phyloP scores from a whole-genome alignment of 1,139 yeast genomes.

The Pichia sorboxylosa region DNA sequence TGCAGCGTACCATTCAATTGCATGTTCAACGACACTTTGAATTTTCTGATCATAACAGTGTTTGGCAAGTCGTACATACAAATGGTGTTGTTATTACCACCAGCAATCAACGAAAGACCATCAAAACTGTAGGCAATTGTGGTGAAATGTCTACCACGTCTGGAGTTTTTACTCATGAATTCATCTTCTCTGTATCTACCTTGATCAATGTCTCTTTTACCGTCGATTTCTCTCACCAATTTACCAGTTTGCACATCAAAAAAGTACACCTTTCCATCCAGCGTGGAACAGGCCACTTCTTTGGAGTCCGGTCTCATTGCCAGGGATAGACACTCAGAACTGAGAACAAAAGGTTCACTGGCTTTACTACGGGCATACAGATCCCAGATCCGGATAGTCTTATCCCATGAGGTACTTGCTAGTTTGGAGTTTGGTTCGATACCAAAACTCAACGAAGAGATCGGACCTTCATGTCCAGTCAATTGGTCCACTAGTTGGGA shows the following conservation, averaged over 20 bases:
- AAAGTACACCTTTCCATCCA: constrained; percentile 77
- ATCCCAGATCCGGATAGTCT: constrained; percentile 86
- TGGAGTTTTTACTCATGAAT: constrained; percentile 68
- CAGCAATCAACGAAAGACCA: constrained; percentile 80
- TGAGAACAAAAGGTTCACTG: constrained; percentile 82
- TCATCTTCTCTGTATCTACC: constrained; percentile 81
- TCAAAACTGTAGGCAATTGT: constrained; percentile 80
- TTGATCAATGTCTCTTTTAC: constrained; percentile 72
- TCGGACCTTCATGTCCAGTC: constrained; percentile 94
- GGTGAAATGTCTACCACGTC: constrained; percentile 75
- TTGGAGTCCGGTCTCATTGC: constrained; percentile 88
- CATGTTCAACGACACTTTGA: constrained; percentile 82
- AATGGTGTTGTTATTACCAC: constrained; percentile 84
- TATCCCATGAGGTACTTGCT: constrained; percentile 96
- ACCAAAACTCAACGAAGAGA: constrained; percentile 80
- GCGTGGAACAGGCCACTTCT: constrained; percentile 75
- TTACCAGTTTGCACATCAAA: constrained; percentile 78
- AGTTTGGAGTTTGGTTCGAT: constrained; percentile 51
- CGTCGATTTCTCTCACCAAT: constrained; percentile 77
- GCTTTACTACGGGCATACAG: constrained; percentile 75
- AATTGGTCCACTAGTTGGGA: constrained; percentile 80
- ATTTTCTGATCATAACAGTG: constrained; percentile 73
- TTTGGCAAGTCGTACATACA: constrained; percentile 84
- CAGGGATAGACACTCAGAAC: constrained; percentile 75
- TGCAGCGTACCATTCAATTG: constrained; percentile 80